Base-by-base conservation (phyloP, 768 basidiomycete species). In the Mrakia hoshinonis region DNA sequence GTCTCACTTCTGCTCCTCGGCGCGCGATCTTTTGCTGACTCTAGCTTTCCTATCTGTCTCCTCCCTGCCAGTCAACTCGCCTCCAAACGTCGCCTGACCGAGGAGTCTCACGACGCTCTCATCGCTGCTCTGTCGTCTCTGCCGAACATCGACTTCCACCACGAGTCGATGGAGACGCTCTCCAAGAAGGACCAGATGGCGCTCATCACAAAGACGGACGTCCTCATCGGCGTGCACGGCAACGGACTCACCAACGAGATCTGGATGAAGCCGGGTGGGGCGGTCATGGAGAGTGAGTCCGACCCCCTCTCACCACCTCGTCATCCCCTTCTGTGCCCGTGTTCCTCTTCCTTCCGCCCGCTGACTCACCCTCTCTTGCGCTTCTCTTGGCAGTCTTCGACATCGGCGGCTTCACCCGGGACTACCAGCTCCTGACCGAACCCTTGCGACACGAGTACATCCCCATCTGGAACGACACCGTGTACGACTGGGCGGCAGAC, bases 221-320 rank as follows among this genome's bases (percentile, higher is more conserved):
- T 73, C 29, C 34, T 73, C 60, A 29, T 73, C 20, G 72, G 67
- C 60, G 72, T 73, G 20, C 72, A 73, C n/a, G 72, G 72, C 12
- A 73, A 73, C 26, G 72, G 72, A 47, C 39, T 73, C 22, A 73
- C 72, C 60, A 68, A 73, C 58, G 72, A 62, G 51, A 68, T 73
- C 46, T 73, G 72, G 72, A 73, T 73, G 72, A 73, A 69, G 49
- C 72, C 72, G 2, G 72, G 72, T 18, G 72, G 72, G 3, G 72
- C 72, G 3, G 72, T 73, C 46, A 61, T 73, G 31, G 72, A 73
- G 62, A 68, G 70, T 72, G 55, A 22, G 70, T 54, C 20, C 24
- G 22, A 26, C 7, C 22, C 39, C 43, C 39, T 38, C 39, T 47
- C n/a, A n/a, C 22, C 62, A 47, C 38, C 22, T 18, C 13, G 38